Percentiles rank a stretch among this genome's conserved stretches.
These are phyloP conservation scores for Pelargonium australe DNA, from an alignment of 441 rosid genomes.

Conservation along the genomic window DNA sequence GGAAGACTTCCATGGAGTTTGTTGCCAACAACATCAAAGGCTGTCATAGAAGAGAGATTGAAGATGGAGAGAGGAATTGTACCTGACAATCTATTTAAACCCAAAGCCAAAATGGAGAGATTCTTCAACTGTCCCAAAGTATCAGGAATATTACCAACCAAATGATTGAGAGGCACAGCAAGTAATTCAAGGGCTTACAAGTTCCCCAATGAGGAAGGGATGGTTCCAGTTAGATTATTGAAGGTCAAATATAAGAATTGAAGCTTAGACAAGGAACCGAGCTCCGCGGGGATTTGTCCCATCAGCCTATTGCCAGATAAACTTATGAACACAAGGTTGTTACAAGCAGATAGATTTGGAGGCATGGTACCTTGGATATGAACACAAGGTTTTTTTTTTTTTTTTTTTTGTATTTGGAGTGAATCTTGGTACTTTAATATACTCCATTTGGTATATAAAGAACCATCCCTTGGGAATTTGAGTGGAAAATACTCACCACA, in stretches of 20 bases:
- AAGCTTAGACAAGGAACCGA: conserved; percentile 1
- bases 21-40: not conserved
- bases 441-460: too few species aligned
- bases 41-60: conserved; percentile 15
- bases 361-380: conserved; percentile 10
- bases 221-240: conserved; percentile 1
- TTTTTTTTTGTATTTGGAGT: too few species aligned
- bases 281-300: conserved; percentile 10
- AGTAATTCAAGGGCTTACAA: conserved; percentile 11
- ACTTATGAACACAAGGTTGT: not conserved
- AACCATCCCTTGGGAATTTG: too few species aligned
- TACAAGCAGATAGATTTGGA: conserved; percentile 9
- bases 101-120: not conserved
- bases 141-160: conserved; percentile 20
- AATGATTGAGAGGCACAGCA: not conserved
- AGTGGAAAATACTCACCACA: too few species aligned
- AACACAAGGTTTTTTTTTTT: too few species aligned
- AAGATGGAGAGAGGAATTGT: not conserved
- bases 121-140: conserved; percentile 14
- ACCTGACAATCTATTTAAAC: conserved; percentile 15
- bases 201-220: conserved; percentile 18
- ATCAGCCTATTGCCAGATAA: not conserved
- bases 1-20: conserved; percentile 23
- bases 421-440: too few species aligned
- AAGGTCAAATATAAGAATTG: not conserved